Conservation (phyloP, 345 rosid species). For the Noccaea caerulescens region DNA sequence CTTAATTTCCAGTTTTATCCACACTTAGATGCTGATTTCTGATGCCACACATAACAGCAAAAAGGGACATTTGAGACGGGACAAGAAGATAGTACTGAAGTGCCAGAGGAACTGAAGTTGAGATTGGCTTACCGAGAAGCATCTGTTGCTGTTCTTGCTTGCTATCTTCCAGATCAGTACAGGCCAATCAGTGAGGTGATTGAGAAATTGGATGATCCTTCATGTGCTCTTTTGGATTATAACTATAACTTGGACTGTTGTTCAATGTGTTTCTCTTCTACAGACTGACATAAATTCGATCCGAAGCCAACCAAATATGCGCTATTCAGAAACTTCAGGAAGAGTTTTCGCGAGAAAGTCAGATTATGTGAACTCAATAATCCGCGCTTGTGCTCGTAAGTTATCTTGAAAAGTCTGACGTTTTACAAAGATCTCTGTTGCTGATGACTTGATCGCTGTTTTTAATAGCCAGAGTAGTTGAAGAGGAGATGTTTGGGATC, state of each 20-base stretch:
- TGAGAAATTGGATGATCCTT: neutral
- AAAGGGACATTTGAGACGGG: constrained; percentile 95
- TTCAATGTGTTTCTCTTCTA: constrained; percentile 35
- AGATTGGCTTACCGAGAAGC: constrained; percentile 96
- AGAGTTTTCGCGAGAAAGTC: constrained; percentile 72
- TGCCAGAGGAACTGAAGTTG: constrained; percentile 83
- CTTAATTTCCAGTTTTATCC: constrained; percentile 4
- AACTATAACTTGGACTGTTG: constrained; percentile 25
- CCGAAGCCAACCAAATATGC: constrained; percentile 77
- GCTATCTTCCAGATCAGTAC: constrained; percentile 82
- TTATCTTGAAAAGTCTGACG: constrained; percentile 10
- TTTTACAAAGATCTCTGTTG: constrained; percentile 1
- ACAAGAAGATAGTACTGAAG: constrained; percentile 83
- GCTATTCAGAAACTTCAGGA: constrained; percentile 61
- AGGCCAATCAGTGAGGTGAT: constrained; percentile 71
- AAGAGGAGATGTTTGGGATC: constrained; percentile 93
- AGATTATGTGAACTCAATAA: constrained; percentile 76
- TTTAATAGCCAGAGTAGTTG: constrained; percentile 84
- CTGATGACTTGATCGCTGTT: constrained; percentile 42
- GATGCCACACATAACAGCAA: constrained; percentile 61
- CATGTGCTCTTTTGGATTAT: neutral
- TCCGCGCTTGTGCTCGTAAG: constrained; percentile 94
- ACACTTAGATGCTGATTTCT: constrained; percentile 8
- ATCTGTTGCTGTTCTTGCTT: constrained; percentile 90
- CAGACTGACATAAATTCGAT: constrained; percentile 90